These are phyloP conservation scores for Mastigamoeba balamuthi DNA, from an alignment of 78 protist species.

Conservation along the genomic window DNA sequence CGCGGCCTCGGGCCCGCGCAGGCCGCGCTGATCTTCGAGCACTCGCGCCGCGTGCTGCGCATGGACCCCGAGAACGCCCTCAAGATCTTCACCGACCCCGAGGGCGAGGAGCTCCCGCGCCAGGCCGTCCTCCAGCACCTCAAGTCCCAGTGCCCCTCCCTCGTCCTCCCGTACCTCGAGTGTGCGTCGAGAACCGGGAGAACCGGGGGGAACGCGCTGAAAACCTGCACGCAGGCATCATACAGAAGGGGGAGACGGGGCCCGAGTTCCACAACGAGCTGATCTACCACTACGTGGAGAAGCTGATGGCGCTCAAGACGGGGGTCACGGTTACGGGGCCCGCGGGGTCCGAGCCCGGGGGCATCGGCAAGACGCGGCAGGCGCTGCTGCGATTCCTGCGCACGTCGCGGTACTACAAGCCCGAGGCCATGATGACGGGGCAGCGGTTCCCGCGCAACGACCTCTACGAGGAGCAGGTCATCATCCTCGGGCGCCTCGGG, in stretches of 20 bases:
- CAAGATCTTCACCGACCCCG: constrained; percentile 24
- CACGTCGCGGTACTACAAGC: constrained; percentile 46
- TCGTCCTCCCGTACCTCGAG: constrained; percentile 29
- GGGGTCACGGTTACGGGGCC: constrained; percentile 12
- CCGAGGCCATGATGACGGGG: constrained; percentile 36
- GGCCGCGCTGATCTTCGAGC: constrained; percentile 19
- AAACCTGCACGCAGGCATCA: neutral
- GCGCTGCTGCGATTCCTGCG: constrained; percentile 30
- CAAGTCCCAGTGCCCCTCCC: constrained; percentile 11
- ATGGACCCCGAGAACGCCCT: constrained; percentile 31
- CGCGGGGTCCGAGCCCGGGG: constrained; percentile 24
- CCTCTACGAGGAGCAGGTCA: constrained; percentile 47
- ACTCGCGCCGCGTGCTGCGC: constrained; percentile 36
- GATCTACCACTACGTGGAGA: constrained; percentile 26
- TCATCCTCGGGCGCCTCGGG: constrained; percentile 39
- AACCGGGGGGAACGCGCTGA: neutral
- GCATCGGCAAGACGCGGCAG: constrained; percentile 10
- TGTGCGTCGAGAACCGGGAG: constrained; percentile 17
- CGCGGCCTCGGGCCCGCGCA: neutral
- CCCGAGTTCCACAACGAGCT: constrained; percentile 49
- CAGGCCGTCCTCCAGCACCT: constrained; percentile 25
- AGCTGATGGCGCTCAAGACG: neutral
- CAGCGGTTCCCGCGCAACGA: constrained; percentile 48
- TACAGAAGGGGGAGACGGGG: constrained; percentile 8
- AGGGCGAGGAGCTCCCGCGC: constrained; percentile 37